Percentiles rank a stretch among this genome's conserved stretches.
These are phyloP conservation scores for Sphagnum tenellum DNA, from an alignment of 225 moss, liverwort and hornwort species.

Conservation along the genomic window DNA sequence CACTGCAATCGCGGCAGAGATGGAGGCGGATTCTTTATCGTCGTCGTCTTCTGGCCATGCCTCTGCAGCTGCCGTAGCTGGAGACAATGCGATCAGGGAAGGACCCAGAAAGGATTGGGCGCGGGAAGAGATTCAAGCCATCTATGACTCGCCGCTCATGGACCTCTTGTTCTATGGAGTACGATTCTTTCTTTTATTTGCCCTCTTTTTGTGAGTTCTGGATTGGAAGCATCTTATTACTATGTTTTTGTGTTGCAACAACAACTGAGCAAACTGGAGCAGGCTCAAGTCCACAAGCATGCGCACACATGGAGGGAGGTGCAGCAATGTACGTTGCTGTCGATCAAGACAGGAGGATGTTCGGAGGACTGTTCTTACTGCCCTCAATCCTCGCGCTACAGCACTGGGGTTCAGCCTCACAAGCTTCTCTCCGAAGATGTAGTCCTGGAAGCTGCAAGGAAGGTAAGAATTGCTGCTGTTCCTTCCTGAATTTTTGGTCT, in stretches of 20 bases:
- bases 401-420: conserved; percentile 76
- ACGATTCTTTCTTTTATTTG: background rate
- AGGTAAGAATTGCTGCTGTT: conserved; percentile 14
- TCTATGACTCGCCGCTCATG: conserved; percentile 89
- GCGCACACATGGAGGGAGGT: conserved; percentile 91
- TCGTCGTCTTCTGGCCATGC: conserved; percentile 8
- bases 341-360: conserved; percentile 98
- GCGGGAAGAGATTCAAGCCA: conserved; percentile 53
- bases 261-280: background rate
- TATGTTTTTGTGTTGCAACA: background rate
- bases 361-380: conserved; percentile 97
- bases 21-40: too few relatives aligned
- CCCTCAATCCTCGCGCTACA: conserved; percentile 87
- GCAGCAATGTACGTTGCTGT: conserved; percentile 95
- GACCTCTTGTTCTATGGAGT: conserved; percentile 93
- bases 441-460: conserved; percentile 85
- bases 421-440: conserved; percentile 72
- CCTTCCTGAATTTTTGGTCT: too few relatives aligned
- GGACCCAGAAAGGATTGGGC: conserved; percentile 55
- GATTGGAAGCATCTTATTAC: too few relatives aligned
- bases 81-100: conserved; percentile 31
- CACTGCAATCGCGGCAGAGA: too few relatives aligned
- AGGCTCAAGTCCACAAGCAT: conserved; percentile 94
- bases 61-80: conserved; percentile 24
- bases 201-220: too few relatives aligned